phyloP scores from a whole-genome alignment of 2,329 filamentous ascomycete species.

The Emydomyces testavorans region DNA sequence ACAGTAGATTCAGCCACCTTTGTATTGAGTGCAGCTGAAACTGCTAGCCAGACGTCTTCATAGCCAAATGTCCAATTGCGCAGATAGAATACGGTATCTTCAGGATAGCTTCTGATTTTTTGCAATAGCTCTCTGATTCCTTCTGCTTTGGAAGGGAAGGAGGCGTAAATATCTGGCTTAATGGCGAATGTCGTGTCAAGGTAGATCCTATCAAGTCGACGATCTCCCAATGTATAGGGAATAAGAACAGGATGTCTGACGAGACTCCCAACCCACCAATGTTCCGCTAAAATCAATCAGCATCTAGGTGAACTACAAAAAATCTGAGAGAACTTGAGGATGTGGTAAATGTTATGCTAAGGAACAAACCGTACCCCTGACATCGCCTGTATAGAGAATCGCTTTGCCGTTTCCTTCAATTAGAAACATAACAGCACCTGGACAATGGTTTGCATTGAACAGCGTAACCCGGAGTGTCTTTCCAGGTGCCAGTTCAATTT shows the following conservation, averaged over 20 bases:
- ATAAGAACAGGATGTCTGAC: slow-evolving; percentile 59
- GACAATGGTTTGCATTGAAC: slow-evolving; percentile 84
- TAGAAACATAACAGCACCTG: slow-evolving; percentile 84
- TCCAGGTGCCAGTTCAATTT: slow-evolving; percentile 60
- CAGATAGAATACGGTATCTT: slow-evolving; percentile 69
- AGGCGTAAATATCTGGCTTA: slow-evolving; percentile 38
- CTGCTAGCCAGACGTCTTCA: slow-evolving; percentile 78
- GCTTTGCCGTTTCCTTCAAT: slow-evolving; percentile 63
- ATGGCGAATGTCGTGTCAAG: slow-evolving; percentile 72
- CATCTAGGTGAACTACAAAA: background rate
- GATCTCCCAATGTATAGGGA: slow-evolving; percentile 58
- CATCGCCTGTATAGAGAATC: slow-evolving; percentile 79
- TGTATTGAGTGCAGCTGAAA: slow-evolving; percentile 58
- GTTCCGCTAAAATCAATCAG: slow-evolving; percentile 44
- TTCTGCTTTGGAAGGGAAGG: slow-evolving; percentile 56
- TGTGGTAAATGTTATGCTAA: no score
- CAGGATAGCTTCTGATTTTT: slow-evolving; percentile 57
- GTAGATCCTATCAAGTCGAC: slow-evolving; percentile 67
- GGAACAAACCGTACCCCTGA: slow-evolving; percentile 43
- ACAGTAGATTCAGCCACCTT: slow-evolving; percentile 35
- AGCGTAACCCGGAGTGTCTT: slow-evolving; percentile 67
- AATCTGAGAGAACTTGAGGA: no score
- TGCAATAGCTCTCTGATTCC: slow-evolving; percentile 62
- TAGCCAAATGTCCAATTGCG: slow-evolving; percentile 89
- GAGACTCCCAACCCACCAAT: slow-evolving; percentile 71